Percentiles rank a stretch among this genome's conserved stretches.
Evolutionary conservation across 192 early-diverging fungal genomes (phyloP).

Genomic region (Backusella sp.): DNA sequence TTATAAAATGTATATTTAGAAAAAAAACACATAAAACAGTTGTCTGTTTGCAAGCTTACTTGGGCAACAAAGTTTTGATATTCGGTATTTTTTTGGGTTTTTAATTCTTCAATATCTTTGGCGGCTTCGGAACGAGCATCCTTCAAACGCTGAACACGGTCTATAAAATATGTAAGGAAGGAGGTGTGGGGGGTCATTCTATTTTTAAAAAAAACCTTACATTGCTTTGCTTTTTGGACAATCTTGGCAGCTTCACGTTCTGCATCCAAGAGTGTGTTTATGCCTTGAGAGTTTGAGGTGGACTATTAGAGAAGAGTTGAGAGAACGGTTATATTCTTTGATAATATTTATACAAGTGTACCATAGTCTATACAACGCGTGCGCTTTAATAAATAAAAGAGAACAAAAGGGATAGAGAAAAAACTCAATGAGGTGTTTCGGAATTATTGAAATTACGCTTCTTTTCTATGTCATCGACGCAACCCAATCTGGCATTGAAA

Average conservation of each 20-base stretch:
- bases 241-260: slow-evolving; percentile 95
- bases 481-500: neutral
- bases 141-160: slow-evolving; percentile 90
- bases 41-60: slow-evolving; percentile 35
- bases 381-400: neutral
- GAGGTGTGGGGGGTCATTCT: neutral
- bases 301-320: slow-evolving; percentile 16
- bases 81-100: slow-evolving; percentile 81
- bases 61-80: slow-evolving; percentile 71
- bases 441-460: neutral
- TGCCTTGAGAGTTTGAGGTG: slow-evolving; percentile 79
- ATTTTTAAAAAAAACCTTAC: slow-evolving; percentile 44
- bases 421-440: neutral
- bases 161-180: slow-evolving; percentile 32
- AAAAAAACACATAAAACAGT: neutral
- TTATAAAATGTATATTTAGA: neutral
- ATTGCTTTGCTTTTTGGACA: slow-evolving; percentile 87
- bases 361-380: neutral
- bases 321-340: neutral
- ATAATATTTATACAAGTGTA: neutral
- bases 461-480: neutral
- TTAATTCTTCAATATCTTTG: slow-evolving; percentile 88
- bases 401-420: neutral
- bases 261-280: slow-evolving; percentile 95
- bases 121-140: slow-evolving; percentile 93